A percentile compares a stretch with the other conserved stretches of the same genome.
These are phyloP conservation scores for Phylloporus arenicola DNA, from an alignment of 768 basidiomycete species.

Conservation along the genomic window DNA sequence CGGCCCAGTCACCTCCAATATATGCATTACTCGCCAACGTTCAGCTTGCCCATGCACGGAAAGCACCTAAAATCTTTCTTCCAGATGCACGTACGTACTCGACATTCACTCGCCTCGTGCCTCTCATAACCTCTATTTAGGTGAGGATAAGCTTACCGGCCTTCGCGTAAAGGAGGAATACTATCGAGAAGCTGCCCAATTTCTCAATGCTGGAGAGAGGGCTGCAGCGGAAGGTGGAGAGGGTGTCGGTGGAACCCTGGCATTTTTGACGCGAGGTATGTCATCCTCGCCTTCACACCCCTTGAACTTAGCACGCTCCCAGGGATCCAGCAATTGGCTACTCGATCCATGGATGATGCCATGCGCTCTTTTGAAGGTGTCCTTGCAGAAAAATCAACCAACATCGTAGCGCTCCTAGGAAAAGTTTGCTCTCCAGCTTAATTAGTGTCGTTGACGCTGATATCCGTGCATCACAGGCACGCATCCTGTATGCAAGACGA, in stretches of 20 bases:
- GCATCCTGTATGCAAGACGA: slow-evolving; percentile 77
- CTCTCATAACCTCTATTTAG: slow-evolving; percentile 31
- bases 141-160: slow-evolving; percentile 55
- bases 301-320: not conserved
- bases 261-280: slow-evolving; percentile 64
- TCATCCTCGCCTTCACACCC: not conserved
- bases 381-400: slow-evolving; percentile 72
- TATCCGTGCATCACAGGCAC: slow-evolving; percentile 45
- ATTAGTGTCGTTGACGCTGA: not conserved
- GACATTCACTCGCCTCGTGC: not conserved
- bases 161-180: slow-evolving; percentile 65
- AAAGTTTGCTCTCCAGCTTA: slow-evolving; percentile 46
- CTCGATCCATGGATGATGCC: slow-evolving; percentile 77
- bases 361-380: slow-evolving; percentile 77
- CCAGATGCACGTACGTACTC: slow-evolving; percentile 60
- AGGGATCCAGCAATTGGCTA: slow-evolving; percentile 83
- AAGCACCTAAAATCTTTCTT: slow-evolving; percentile 77
- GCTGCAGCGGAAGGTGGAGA: slow-evolving; percentile 55
- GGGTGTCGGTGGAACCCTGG: slow-evolving; percentile 48
- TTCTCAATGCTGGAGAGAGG: slow-evolving; percentile 57
- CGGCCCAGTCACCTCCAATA: slow-evolving; percentile 59
- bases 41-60: slow-evolving; percentile 70
- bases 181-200: slow-evolving; percentile 62
- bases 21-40: slow-evolving; percentile 84
- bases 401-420: slow-evolving; percentile 81